Evolutionary conservation across 1,284 basidiomycete species (phyloP).

Genomic region (Heterobasidion occidentale): DNA sequence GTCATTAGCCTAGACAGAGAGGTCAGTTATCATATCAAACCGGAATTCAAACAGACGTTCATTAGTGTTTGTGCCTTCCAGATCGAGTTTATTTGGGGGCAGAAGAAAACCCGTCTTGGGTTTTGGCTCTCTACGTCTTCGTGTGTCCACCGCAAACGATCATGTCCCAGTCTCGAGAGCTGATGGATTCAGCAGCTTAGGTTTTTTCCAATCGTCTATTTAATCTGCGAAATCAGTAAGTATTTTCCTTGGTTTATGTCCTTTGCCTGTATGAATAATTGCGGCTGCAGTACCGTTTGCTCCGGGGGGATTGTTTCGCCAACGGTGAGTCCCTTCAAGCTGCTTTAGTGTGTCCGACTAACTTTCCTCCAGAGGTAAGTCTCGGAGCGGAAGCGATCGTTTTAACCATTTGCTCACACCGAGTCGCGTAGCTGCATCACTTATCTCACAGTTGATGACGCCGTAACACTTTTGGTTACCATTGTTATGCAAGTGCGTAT

Average conservation of each 20-base stretch:
- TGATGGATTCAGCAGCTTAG: constrained; percentile 10
- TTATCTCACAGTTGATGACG: constrained; percentile 13
- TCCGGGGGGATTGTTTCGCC: constrained; percentile 5
- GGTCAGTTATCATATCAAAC: neutral
- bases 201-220: constrained; percentile 11
- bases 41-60: too few species aligned
- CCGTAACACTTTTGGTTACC: constrained; percentile 13
- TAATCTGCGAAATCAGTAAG: constrained; percentile 9
- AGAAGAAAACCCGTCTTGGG: constrained; percentile 11
- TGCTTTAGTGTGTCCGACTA: too few species aligned
- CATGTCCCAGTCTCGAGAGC: too few species aligned
- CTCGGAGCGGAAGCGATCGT: too few species aligned
- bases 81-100: constrained; percentile 13
- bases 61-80: neutral
- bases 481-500: constrained; percentile 12
- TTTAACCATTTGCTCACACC: too few species aligned
- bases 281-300: constrained; percentile 7
- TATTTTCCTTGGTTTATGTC: neutral
- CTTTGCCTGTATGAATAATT: neutral
- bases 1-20: constrained; percentile 3
- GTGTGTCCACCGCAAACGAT: constrained; percentile 8
- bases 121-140: constrained; percentile 17
- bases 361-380: neutral
- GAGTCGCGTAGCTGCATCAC: constrained; percentile 10
- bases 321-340: constrained; percentile 2